These are phyloP conservation scores for Camelina hispida DNA, from an alignment of 345 rosid genomes.

Conservation along the genomic window DNA sequence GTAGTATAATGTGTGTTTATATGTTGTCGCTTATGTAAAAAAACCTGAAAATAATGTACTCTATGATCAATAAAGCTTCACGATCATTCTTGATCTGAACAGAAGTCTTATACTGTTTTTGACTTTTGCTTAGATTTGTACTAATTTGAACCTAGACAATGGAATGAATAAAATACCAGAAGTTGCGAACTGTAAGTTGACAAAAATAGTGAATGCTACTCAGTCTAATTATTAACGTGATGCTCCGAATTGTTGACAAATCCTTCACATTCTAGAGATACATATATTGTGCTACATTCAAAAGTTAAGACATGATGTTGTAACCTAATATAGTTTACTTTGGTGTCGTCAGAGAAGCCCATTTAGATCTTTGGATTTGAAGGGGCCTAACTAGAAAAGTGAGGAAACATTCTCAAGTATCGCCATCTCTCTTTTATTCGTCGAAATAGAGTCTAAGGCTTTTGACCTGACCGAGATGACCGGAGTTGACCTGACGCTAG, in stretches of 20 bases:
- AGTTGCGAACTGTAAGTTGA: not conserved
- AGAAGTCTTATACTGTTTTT: not conserved
- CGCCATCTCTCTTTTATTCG: not conserved
- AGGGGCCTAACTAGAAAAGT: not conserved
- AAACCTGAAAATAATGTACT: not conserved
- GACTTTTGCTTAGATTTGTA: constrained; percentile 1
- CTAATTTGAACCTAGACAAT: not conserved
- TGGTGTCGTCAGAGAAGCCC: not conserved
- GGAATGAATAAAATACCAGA: not conserved
- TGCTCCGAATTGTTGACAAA: not conserved
- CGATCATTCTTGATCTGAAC: constrained; percentile 11
- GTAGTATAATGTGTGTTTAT: constrained; percentile 24
- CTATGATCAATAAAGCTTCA: constrained; percentile 30
- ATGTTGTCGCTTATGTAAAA: constrained; percentile 13
- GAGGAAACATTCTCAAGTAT: not conserved
- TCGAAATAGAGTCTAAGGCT: constrained; percentile 8
- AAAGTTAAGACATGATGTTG: no score
- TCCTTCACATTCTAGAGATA: not conserved
- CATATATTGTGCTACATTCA: not conserved
- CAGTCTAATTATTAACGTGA: not conserved
- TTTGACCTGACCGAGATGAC: constrained; percentile 11
- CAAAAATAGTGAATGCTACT: not conserved
- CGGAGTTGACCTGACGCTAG: constrained; percentile 26
- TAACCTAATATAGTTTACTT: no score
- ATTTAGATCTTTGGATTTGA: not conserved